These are phyloP conservation scores for Emergomyces pasteurianus DNA, from an alignment of 2,329 filamentous ascomycete species.

Conservation along the genomic window DNA sequence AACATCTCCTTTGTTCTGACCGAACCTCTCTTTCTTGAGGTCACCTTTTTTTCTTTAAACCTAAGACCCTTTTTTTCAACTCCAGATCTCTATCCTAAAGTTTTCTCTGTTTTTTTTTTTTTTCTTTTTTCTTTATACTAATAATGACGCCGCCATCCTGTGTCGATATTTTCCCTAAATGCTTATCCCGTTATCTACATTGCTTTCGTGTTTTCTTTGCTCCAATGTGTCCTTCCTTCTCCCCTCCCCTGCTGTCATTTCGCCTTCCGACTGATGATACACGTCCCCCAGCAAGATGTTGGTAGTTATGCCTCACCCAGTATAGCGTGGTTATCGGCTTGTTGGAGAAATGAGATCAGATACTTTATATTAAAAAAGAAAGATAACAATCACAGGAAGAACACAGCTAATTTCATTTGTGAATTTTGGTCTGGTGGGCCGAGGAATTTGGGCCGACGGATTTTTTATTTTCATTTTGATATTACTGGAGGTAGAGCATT, in stretches of 20 bases:
- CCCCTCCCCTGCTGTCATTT: not conserved
- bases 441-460: not conserved
- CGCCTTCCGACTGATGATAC: not conserved
- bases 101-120: not conserved
- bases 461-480: not conserved
- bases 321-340: not conserved
- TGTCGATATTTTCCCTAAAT: not conserved
- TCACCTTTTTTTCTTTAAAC: not conserved
- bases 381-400: not conserved
- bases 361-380: too few relatives aligned
- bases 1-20: not conserved
- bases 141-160: slow-evolving; percentile 3
- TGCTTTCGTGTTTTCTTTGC: not conserved
- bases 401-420: not conserved
- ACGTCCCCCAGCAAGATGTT: not conserved
- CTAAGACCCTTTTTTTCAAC: not conserved
- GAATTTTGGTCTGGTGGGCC: not conserved
- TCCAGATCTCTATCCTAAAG: not conserved
- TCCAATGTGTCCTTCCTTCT: not conserved
- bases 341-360: not conserved
- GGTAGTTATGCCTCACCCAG: not conserved
- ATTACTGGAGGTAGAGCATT: not conserved
- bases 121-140: not conserved
- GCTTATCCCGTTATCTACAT: not conserved
- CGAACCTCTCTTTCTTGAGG: not conserved